Evolutionary conservation across 352 stramenopile species (phyloP).

Genomic region (Elongisporangium undulatum): DNA sequence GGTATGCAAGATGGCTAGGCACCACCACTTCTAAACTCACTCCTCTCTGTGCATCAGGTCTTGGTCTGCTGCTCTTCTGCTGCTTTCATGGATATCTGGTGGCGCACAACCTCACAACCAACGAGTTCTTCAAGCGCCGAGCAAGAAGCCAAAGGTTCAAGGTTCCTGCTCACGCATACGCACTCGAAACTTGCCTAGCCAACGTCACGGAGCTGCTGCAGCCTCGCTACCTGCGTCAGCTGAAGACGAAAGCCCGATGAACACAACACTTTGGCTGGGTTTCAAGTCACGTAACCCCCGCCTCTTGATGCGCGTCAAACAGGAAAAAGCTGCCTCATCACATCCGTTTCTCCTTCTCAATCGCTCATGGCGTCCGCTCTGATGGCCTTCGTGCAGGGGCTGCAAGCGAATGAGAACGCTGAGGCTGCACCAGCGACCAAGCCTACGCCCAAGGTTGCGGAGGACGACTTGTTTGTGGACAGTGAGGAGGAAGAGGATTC

Average conservation of each 20-base stretch:
- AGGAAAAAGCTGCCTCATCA: background rate
- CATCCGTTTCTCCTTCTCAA: background rate
- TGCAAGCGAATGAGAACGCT: slow-evolving; percentile 16
- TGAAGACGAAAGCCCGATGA: background rate
- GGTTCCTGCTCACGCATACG: background rate
- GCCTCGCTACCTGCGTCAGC: background rate
- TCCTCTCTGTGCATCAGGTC: slow-evolving; percentile 10
- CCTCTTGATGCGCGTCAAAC: background rate
- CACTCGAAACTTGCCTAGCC: background rate
- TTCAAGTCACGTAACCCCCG: background rate
- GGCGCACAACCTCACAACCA: slow-evolving; percentile 54
- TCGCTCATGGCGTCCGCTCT: slow-evolving; percentile 28
- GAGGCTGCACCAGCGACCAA: background rate
- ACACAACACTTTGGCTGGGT: background rate
- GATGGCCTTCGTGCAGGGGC: slow-evolving; percentile 32
- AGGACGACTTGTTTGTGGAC: slow-evolving; percentile 28
- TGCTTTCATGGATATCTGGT: slow-evolving; percentile 55
- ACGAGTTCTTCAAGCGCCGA: slow-evolving; percentile 72
- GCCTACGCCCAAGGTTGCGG: slow-evolving; percentile 4
- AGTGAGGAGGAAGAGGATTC: slow-evolving; percentile 16
- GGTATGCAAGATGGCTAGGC: slow-evolving; percentile 13
- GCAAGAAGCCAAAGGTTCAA: background rate
- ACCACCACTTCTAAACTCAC: background rate
- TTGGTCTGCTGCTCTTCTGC: slow-evolving; percentile 38
- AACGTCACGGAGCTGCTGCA: background rate